Conservation (phyloP, 371 early-diverging fungal genomes). For the Mucor lusitanicus region DNA sequence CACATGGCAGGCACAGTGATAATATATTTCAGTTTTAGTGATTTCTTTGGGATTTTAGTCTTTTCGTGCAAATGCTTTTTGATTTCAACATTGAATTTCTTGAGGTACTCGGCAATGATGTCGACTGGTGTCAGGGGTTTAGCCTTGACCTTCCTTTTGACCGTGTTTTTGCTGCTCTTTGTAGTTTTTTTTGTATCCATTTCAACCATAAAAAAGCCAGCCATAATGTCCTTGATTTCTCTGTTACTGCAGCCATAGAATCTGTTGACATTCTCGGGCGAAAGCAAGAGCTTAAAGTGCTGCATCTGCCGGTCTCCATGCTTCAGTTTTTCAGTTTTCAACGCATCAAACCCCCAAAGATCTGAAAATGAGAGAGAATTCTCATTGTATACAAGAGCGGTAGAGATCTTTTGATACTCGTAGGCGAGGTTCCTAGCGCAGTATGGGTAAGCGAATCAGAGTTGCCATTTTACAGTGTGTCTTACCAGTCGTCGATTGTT, state of each 20-base stretch:
- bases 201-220: neutral
- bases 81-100: neutral
- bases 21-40: neutral
- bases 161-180: neutral
- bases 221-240: neutral
- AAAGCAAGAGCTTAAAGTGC: neutral
- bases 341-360: neutral
- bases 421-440: neutral
- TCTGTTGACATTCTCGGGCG: neutral
- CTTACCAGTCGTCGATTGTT: neutral
- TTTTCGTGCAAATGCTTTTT: neutral
- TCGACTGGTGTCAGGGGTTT: neutral
- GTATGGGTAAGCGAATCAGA: neutral
- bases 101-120: conserved; percentile 1
- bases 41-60: neutral
- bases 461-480: neutral
- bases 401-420: neutral
- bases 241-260: neutral
- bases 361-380: too few species aligned
- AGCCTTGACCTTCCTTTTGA: too few species aligned
- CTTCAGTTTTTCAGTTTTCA: neutral
- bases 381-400: neutral
- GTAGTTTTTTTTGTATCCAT: neutral
- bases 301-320: neutral
- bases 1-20: conserved; percentile 42